These are phyloP conservation scores for Hanseniaspora vineae DNA, from an alignment of 805 yeast species.

Conservation along the genomic window DNA sequence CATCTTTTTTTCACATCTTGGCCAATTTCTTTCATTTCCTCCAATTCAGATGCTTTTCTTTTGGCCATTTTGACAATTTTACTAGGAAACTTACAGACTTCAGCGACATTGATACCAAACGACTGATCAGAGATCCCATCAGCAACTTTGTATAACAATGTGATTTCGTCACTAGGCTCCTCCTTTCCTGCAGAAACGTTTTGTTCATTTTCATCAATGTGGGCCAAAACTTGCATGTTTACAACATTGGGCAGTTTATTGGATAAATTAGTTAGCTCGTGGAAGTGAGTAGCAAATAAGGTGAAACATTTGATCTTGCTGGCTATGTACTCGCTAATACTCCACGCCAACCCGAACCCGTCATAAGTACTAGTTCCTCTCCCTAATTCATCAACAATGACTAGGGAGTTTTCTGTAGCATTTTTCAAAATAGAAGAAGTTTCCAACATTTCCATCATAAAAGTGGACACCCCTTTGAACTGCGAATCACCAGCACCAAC, in stretches of 20 bases:
- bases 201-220: constrained; percentile 39
- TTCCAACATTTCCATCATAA: constrained; percentile 97
- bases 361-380: constrained; percentile 75
- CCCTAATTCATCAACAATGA: constrained; percentile 91
- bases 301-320: constrained; percentile 62
- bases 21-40: constrained; percentile 36
- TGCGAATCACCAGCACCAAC: constrained; percentile 99
- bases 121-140: constrained; percentile 93
- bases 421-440: constrained; percentile 84
- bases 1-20: constrained; percentile 37
- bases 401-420: constrained; percentile 73
- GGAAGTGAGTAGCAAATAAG: constrained; percentile 94
- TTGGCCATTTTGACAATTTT: constrained; percentile 93
- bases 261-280: constrained; percentile 77
- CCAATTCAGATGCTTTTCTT: constrained; percentile 80
- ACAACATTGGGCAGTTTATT: constrained; percentile 50
- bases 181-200: constrained; percentile 16
- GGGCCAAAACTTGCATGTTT: constrained; percentile 89
- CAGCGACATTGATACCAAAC: constrained; percentile 96
- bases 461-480: constrained; percentile 90
- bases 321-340: constrained; percentile 79
- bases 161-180: constrained; percentile 45
- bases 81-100: constrained; percentile 81
- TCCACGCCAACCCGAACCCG: constrained; percentile 97
- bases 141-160: constrained; percentile 85